Evolutionary conservation across 805 yeast genomes (phyloP), one percentile per base, ranked within the genome.

Genomic region (Saccharomycopsis vini): DNA sequence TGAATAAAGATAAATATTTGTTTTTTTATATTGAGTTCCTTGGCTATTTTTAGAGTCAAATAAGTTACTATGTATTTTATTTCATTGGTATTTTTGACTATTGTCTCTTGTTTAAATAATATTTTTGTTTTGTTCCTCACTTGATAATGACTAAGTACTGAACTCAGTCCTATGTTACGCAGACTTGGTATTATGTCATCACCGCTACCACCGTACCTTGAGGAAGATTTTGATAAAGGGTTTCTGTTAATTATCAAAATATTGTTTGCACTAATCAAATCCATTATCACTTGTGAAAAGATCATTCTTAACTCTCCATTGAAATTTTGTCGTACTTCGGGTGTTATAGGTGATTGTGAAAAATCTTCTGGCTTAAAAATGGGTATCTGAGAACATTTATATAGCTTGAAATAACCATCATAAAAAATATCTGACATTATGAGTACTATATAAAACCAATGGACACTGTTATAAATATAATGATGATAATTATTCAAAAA

Each of bases 1-100:
- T 46, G 49, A 10, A 46, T 32, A 20, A 46, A 42, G 12, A 36
- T 32, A 36, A 46, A 46, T 19, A 28, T 29, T 29, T 46, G 49
- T 18, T 32, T 34, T 37, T 26, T 40, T 9, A 46, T 18, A 13
- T 22, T 33, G 3, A 40, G 31, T 20, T 33, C 40, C 26, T 30
- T 35, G 6, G 49, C 44, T 30, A 46, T 42, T 23, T 22, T 19
- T 22, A 40, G 41, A 23, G 30, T 38, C 19, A 46, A 6, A 22
- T 38, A 39, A 18, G 46, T 46, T 3, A 46, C 15, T 10, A 44
- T n/a, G 22, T 16, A 44, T 18, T 33, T 29, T 10, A 29, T n/a
- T 6, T 29, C 29, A 10, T 33, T n/a, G 4, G 29, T 2, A 23
- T 21, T 18, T 13, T 16, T 2, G 13, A 20, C 4, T 18, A 23